These are phyloP conservation scores for Sporothrix dimorphospora DNA, from an alignment of 2,329 filamentous ascomycete genomes.

Conservation along the genomic window DNA sequence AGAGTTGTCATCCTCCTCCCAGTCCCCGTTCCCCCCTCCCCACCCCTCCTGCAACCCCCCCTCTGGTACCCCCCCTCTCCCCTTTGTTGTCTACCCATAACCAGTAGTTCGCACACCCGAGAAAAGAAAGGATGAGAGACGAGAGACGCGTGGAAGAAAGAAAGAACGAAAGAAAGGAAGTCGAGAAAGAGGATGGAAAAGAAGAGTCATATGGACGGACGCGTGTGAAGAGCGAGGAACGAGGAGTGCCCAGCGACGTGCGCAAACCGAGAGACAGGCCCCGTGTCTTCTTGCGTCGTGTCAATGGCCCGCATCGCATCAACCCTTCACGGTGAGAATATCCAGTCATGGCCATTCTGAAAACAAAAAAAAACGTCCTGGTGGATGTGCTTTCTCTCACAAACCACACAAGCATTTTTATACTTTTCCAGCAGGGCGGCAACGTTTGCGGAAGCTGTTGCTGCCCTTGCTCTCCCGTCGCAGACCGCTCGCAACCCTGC, in stretches of 20 bases:
- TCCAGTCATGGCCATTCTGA: conserved; percentile 51
- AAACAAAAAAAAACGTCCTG: conserved; percentile 47
- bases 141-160: background rate
- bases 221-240: conserved; percentile 13
- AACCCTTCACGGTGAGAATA: conserved; percentile 68
- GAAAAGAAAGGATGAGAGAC: background rate
- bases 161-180: conserved; percentile 36
- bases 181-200: background rate
- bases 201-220: background rate
- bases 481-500: conserved; percentile 20
- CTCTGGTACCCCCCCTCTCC: background rate
- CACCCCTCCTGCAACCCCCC: background rate
- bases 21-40: background rate
- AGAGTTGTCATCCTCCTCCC: background rate
- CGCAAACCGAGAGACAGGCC: conserved; percentile 13
- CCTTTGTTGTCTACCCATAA: conserved; percentile 63
- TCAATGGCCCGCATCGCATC: conserved; percentile 21
- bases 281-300: conserved; percentile 7
- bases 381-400: conserved; percentile 66
- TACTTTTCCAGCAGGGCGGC: conserved; percentile 16
- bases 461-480: conserved; percentile 4
- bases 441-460: background rate
- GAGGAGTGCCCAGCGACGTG: background rate
- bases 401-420: conserved; percentile 39
- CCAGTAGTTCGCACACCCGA: conserved; percentile 37